Base-by-base conservation (phyloP, 148 eudicot species). In the Fagopyrum esculentum region DNA sequence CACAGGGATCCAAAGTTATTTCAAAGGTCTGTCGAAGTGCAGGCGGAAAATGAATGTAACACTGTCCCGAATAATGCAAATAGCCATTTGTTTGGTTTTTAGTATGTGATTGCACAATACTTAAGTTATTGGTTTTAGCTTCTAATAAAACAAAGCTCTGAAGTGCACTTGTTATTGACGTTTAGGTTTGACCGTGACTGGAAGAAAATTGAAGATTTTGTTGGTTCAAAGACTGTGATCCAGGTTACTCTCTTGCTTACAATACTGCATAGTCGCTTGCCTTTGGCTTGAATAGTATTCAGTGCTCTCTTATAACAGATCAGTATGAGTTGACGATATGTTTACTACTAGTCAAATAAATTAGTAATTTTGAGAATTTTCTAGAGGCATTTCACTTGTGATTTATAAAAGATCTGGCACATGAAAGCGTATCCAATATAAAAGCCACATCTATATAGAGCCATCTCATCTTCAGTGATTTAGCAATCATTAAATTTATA, bases 201-300 rank as follows among this genome's bases (percentile, higher is more conserved):
- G 97, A 92, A 92, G 89, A 92, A 92, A 80, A 92, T 92, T 69
- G 97, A 92, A 90, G 97, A 92, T 75, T 92, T 92, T 80, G 92
- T 92, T 77, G 95, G 91, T 79, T 92, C 97, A 45, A 92, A 92
- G 84, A 90, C 95, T 69, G 94, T 92, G 68, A 90, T 90, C 81
- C 95, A 90, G 94, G 95, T 92, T 84, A 75, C 63, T 77, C 61
- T 79, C 81, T 63, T 79, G 48, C 77, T 45, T 71, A 16, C 50
- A 70, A 70, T 70, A 47, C 13, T 44, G n/a, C 13, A 30, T 19
- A 71, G 55, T 49, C 8, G 30, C 55, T 71, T 46, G 74, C 54
- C 30, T 40, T n/a, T 19, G 35, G 55, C 55, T 47, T 6, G 74
- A 49, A 35, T 22, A 40, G 43, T 66, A 66, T 66, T 6, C 19